Evolutionary conservation across 2,329 filamentous ascomycete genomes (phyloP).

Genomic region (Periglandula ipomoeae): DNA sequence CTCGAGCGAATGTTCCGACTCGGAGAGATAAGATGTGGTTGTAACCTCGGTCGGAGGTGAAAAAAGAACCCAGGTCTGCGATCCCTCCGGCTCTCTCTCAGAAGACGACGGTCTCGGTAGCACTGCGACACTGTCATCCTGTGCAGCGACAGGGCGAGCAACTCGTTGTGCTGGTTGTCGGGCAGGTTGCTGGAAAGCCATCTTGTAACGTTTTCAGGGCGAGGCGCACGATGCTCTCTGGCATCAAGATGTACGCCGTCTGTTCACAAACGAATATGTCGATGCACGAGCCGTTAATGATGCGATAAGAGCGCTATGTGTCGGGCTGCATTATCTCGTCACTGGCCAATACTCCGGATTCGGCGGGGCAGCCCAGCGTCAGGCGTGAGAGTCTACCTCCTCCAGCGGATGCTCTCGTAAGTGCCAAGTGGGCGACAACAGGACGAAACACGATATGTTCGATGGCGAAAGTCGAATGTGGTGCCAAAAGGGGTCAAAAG

Average conservation of each 20-base stretch:
- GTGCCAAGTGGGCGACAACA: background rate
- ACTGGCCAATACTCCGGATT: background rate
- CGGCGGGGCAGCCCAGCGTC: background rate
- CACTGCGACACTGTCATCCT: slow-evolving; percentile 22
- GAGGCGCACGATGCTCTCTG: too few species aligned
- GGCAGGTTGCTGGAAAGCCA: slow-evolving; percentile 54
- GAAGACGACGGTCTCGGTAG: slow-evolving; percentile 14
- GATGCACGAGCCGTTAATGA: background rate
- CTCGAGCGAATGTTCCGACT: slow-evolving; percentile 55
- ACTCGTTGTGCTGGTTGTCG: slow-evolving; percentile 42
- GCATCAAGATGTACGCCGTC: too few species aligned
- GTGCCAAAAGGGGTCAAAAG: background rate
- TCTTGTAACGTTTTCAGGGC: slow-evolving; percentile 16
- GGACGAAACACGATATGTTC: background rate
- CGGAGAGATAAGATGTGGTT: slow-evolving; percentile 59
- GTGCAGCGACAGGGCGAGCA: slow-evolving; percentile 31
- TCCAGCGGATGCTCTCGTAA: background rate
- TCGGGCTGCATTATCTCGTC: background rate
- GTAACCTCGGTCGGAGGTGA: slow-evolving; percentile 59
- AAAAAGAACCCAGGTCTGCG: slow-evolving; percentile 95
- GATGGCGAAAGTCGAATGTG: background rate
- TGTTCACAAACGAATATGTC: background rate
- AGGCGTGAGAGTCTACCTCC: background rate
- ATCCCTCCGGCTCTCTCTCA: slow-evolving; percentile 48
- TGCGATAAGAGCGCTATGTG: slow-evolving; percentile 6